Conservation (phyloP, 805 yeast genomes). For the Kodamaea sagamina region DNA sequence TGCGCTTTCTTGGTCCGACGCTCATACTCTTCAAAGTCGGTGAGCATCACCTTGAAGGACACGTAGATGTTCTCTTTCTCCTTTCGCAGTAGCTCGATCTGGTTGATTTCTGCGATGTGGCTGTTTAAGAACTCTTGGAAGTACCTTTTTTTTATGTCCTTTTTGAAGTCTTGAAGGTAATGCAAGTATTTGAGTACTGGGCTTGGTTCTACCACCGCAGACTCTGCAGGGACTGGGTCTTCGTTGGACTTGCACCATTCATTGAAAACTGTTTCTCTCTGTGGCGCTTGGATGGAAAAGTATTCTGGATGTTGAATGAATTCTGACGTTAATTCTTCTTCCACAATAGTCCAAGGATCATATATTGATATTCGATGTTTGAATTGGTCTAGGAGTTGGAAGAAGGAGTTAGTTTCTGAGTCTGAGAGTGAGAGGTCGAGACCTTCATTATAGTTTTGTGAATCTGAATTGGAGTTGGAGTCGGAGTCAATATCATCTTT, state of each 20-base stretch:
- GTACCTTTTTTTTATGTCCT: slow-evolving; percentile 27
- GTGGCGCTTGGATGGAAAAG: slow-evolving; percentile 23
- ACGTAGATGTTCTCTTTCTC: slow-evolving; percentile 29
- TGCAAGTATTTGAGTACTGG: slow-evolving; percentile 23
- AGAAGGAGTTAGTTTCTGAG: slow-evolving; percentile 15
- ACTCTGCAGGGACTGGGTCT: not conserved
- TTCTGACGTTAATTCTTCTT: slow-evolving; percentile 35
- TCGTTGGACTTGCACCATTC: slow-evolving; percentile 24
- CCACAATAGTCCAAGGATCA: slow-evolving; percentile 42
- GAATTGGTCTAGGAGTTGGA: slow-evolving; percentile 26
- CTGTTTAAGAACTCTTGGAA: slow-evolving; percentile 29
- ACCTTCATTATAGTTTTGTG: not conserved
- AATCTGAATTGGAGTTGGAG: no score
- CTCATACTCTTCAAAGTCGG: slow-evolving; percentile 33
- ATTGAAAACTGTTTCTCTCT: slow-evolving; percentile 26
- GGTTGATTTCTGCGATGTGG: slow-evolving; percentile 18
- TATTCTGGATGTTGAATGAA: slow-evolving; percentile 31
- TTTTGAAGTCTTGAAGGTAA: slow-evolving; percentile 32
- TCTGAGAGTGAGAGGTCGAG: slow-evolving; percentile 2
- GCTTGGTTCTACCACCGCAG: slow-evolving; percentile 23
- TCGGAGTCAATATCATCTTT: no score
- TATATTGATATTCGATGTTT: slow-evolving; percentile 29
- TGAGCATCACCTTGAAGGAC: slow-evolving; percentile 28
- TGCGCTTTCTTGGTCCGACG: slow-evolving; percentile 22
- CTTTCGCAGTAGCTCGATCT: slow-evolving; percentile 17